Percentiles rank a stretch among this genome's conserved stretches.
phyloP scores from a whole-genome alignment of 306 rosid species.

The Coriaria nepalensis region DNA sequence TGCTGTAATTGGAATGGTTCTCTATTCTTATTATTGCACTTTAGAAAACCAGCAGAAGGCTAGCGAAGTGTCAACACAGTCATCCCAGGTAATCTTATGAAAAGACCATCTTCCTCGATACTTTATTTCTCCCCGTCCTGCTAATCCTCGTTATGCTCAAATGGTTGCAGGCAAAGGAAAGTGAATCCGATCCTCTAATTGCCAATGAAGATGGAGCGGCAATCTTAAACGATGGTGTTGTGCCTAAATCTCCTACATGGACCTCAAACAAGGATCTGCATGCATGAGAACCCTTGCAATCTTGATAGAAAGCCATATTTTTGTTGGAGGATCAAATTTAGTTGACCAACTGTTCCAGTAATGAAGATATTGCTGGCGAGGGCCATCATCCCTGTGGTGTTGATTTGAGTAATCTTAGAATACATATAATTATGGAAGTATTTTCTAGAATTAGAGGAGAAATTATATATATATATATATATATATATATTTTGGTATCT shows the following conservation, averaged over 20 bases:
- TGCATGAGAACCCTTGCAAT: constrained; percentile 9
- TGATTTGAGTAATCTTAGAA: no score
- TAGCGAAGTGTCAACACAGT: constrained; percentile 38
- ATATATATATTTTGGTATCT: no score
- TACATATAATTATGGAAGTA: no score
- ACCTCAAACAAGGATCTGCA: constrained; percentile 58
- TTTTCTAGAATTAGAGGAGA: no score
- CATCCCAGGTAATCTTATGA: constrained; percentile 5
- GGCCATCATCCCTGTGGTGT: constrained; percentile 12
- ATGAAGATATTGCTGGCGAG: constrained; percentile 43
- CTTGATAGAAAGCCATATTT: constrained; percentile 1
- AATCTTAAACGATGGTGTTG: constrained; percentile 27
- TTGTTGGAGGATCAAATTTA: constrained; percentile 6
- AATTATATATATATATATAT: no score
- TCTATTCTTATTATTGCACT: constrained; percentile 65
- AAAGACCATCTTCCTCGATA: no score
- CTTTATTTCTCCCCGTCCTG: background rate
- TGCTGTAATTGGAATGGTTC: constrained; percentile 79
- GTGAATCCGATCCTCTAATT: constrained; percentile 58
- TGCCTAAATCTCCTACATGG: constrained; percentile 36
- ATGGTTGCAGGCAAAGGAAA: constrained; percentile 45
- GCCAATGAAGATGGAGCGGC: constrained; percentile 39
- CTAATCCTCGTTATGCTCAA: constrained; percentile 3
- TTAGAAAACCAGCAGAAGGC: constrained; percentile 68
- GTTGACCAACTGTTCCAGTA: constrained; percentile 16